Evolutionary conservation across 345 rosid genomes (phyloP).

Genomic region (Rhodomyrtus tomentosa): DNA sequence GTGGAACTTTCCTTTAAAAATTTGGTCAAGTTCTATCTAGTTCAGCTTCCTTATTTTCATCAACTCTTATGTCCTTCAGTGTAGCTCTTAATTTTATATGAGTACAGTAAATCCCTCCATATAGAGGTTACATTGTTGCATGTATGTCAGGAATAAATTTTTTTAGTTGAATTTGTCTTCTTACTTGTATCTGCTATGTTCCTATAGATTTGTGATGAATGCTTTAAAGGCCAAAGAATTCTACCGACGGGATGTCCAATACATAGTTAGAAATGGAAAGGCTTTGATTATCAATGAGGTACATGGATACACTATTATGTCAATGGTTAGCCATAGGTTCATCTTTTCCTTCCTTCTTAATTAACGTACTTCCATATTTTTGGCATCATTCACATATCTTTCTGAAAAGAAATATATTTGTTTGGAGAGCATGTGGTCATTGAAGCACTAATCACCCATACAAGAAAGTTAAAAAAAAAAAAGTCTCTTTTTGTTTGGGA

Average conservation of each 20-base stretch:
- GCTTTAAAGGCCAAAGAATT: conserved; percentile 96
- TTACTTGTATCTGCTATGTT: background rate
- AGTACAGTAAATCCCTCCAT: background rate
- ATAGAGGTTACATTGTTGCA: background rate
- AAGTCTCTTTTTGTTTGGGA: background rate
- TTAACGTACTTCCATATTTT: background rate
- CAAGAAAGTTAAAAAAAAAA: background rate
- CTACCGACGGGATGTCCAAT: conserved; percentile 83
- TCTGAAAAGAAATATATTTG: background rate
- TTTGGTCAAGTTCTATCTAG: background rate
- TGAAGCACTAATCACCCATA: background rate
- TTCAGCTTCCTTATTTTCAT: background rate
- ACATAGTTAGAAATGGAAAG: conserved; percentile 84
- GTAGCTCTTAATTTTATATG: background rate
- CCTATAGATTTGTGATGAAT: conserved; percentile 85
- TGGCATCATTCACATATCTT: background rate
- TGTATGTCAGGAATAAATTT: background rate
- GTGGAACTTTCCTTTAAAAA: background rate
- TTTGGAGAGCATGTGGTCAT: background rate
- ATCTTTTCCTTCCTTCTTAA: background rate
- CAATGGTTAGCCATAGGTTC: background rate
- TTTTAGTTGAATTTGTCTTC: background rate
- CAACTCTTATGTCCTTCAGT: background rate
- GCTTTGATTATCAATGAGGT: conserved; percentile 96
- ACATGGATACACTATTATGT: conserved; percentile 1